Evolutionary conservation across 2,329 filamentous ascomycete species (phyloP), one percentile per base, ranked within the genome.

Genomic region (Alternaria sp.): DNA sequence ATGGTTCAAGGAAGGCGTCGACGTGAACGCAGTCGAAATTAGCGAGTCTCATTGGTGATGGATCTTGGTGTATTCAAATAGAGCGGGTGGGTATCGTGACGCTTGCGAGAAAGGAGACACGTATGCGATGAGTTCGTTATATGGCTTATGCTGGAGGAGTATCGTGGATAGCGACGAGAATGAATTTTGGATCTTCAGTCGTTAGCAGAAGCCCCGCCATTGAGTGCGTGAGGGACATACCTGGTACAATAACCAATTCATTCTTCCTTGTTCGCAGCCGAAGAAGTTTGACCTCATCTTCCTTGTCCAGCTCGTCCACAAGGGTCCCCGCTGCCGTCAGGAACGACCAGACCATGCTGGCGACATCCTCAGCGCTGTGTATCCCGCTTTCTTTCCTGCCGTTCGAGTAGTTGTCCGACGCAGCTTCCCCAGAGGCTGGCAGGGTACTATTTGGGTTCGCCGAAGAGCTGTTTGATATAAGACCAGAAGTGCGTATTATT

Each of bases 211-310:
- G 20, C 18, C 44, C 21, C 12, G 28, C 15, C 43, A 26, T 9
- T 28, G n/a, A 21, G 41, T 15, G 23, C 20, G 6, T 30, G 9
- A 12, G 46, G 23, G 28, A 61, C 79, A 50, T 77, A 85, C 84
- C 84, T 57, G 92, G 92, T 20, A 95, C 90, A 74, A 96, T 92
- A 63, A 96, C 90, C 66, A 96, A 82, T 79, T 96, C 93, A 71
- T 94, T 91, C 79, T 92, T 94, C 83, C 90, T 93, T n/a, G 92
- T 95, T 68, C 93, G 87, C 68, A 96, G 77, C 66, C 92, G 86
- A 55, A 96, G 80, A 51, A 96, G 83, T 80, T 90, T 93, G 66
- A 94, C 81, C 76, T 94, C 92, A 73, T 96, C 92, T 82, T 94
- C 90, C 30, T 86, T 84, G 74, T 94, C 92, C 71, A 95, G 82